Evolutionary conservation across 257 asterid genomes (phyloP).

Genomic region (Rauvolfia tetraphylla): DNA sequence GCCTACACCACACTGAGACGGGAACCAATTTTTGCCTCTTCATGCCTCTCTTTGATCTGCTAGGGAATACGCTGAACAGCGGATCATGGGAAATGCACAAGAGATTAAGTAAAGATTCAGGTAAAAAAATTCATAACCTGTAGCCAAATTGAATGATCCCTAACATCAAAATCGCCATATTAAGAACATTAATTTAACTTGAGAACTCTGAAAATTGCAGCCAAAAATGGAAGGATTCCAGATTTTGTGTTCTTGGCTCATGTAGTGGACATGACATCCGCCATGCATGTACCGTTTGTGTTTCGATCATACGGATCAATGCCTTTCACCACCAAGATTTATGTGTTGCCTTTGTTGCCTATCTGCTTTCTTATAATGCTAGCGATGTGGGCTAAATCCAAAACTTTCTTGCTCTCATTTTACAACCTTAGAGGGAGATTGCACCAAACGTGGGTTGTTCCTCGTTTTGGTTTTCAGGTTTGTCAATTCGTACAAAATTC

Average conservation of each 20-base stretch:
- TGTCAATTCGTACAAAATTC: not conserved
- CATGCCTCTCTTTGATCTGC: slow-evolving; percentile 79
- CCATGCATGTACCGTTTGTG: slow-evolving; percentile 66
- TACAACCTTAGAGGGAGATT: slow-evolving; percentile 61
- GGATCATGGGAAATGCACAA: slow-evolving; percentile 73
- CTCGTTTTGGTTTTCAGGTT: slow-evolving; percentile 95
- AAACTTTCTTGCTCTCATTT: slow-evolving; percentile 60
- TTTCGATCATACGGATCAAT: slow-evolving; percentile 47
- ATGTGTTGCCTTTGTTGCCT: slow-evolving; percentile 50
- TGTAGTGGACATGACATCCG: slow-evolving; percentile 73
- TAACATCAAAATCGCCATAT: not conserved
- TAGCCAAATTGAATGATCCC: not conserved
- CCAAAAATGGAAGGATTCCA: slow-evolving; percentile 56
- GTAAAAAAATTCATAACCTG: slow-evolving; percentile 26
- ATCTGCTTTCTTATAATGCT: slow-evolving; percentile 50
- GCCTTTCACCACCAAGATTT: slow-evolving; percentile 49
- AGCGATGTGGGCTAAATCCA: slow-evolving; percentile 82
- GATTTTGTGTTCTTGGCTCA: slow-evolving; percentile 94
- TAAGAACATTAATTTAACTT: not conserved
- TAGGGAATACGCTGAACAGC: slow-evolving; percentile 66
- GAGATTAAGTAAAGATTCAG: slow-evolving; percentile 47
- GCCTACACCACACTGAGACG: slow-evolving; percentile 61
- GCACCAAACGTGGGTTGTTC: slow-evolving; percentile 89
- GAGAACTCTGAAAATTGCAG: slow-evolving; percentile 30
- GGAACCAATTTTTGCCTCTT: slow-evolving; percentile 72